A percentile compares a stretch with the other conserved stretches of the same genome.
Conservation (phyloP, 192 early-diverging fungal species). For the Podila clonocystis region DNA sequence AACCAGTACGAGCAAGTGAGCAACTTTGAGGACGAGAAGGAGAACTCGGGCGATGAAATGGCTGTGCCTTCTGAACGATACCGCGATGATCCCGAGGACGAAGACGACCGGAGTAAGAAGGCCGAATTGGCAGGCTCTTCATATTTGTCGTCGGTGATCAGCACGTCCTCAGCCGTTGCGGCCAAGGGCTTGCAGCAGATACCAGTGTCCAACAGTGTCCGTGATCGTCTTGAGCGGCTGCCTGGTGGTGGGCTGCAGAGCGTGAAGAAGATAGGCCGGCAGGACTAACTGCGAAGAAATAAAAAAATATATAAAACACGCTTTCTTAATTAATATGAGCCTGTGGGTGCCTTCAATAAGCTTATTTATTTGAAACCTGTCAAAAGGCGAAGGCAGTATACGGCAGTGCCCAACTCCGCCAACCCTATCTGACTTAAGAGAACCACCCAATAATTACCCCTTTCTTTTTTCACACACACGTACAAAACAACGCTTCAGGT, state of each 20-base stretch:
- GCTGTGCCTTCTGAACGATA: not conserved
- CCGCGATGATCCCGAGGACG: too few relatives aligned
- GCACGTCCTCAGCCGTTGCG: slow-evolving; percentile 2
- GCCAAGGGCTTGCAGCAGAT: slow-evolving; percentile 14
- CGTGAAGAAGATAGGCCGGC: slow-evolving; percentile 18
- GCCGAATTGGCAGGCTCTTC: not conserved
- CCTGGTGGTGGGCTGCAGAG: slow-evolving; percentile 3
- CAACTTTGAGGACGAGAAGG: not conserved
- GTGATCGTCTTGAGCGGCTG: slow-evolving; percentile 13
- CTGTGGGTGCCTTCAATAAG: not conserved
- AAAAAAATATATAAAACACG: not conserved
- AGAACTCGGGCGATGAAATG: not conserved
- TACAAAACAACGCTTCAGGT: too few relatives aligned
- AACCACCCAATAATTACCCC: too few relatives aligned
- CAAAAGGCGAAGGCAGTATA: not conserved
- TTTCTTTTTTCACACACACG: too few relatives aligned
- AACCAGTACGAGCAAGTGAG: slow-evolving; percentile 18
- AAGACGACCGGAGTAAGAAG: too few relatives aligned
- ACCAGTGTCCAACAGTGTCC: not conserved
- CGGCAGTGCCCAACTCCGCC: too few relatives aligned
- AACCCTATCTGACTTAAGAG: too few relatives aligned
- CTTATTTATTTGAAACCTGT: not conserved
- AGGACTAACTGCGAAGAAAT: not conserved
- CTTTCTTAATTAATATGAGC: too few relatives aligned
- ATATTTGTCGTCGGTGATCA: slow-evolving; percentile 18